Base-by-base conservation (phyloP, 345 rosid genomes). In the Cardamine resedifolia region DNA sequence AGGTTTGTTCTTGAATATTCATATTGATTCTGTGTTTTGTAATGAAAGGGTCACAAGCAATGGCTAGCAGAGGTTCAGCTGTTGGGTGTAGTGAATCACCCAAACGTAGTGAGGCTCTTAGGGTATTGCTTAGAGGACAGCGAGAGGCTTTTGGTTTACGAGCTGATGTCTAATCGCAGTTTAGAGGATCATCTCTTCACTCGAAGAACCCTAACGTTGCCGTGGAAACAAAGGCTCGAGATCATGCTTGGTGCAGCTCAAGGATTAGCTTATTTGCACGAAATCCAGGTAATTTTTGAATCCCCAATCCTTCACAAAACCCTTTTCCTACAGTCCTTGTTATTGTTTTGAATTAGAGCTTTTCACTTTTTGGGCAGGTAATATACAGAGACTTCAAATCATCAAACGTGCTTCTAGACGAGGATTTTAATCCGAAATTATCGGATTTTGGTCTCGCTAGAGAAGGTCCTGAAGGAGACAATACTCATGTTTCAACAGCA, bases 401-500 rank as follows among this genome's bases (percentile, higher is more conserved):
- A 64, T 86, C 99, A 15, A 95, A 95, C 50, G 96, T 95, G 75
- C 93, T 95, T 16, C 69, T 95, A 81, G 90, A 91, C 7, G 80
- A 79, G 51, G 77, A 78, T 24, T 87, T 88, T 10, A 79, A 73
- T 56, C 80, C 96, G 4, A 91, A 95, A 76, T 81, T 95, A 66
- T 95, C 99, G 2, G 99, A 95, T 73, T 95, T 95, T 39, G 99
- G 99, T 45, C 89, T 95, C 70, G 97, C 99, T 20, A 85, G 97
- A 80, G 99, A 90, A 83, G 99, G 99, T 57, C 99, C 99, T 0
- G 70, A 75, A 6, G 99, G 85, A 16, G 86, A 90, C 51, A 80
- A 31, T 14, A 83, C 91, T 79, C 97, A 95, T 56, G 99, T 95
- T 65, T 84, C 99, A 41, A 95, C 97, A 0, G 84, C 81, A 33